Conservation (phyloP, 257 asterid genomes). For the Solanum pennellii region DNA sequence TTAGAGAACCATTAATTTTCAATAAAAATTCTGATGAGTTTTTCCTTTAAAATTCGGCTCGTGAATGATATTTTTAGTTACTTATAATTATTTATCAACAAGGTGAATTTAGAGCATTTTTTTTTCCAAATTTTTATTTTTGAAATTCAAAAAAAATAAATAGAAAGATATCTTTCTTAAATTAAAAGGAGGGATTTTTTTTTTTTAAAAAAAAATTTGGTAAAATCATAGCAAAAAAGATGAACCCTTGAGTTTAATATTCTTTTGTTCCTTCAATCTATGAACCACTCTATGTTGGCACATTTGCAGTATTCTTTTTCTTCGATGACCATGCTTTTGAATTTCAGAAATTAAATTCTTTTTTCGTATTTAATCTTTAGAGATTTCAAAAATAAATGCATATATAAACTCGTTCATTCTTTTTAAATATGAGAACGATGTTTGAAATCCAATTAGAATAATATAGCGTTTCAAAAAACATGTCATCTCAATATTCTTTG, state of each 20-base stretch:
- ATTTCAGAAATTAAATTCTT: neutral
- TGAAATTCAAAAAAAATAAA: neutral
- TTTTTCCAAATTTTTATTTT: neutral
- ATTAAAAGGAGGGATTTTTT: neutral
- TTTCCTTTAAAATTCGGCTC: neutral
- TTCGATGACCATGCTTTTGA: neutral
- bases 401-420: neutral
- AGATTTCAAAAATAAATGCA: neutral
- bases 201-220: neutral
- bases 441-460: neutral
- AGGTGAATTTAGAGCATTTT: neutral
- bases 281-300: neutral
- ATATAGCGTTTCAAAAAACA: neutral
- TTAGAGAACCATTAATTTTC: neutral
- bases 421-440: rapidly evolving
- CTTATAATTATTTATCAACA: neutral
- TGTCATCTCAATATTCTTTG: neutral
- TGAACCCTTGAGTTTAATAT: neutral
- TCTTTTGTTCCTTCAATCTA: neutral
- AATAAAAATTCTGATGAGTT: too few relatives aligned
- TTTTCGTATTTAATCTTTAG: neutral
- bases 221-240: neutral
- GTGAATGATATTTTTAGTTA: neutral
- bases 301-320: neutral
- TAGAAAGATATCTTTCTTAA: neutral